phyloP scores from a whole-genome alignment of 2,329 filamentous ascomycete genomes.

The Trichoderma atrobrunneum region DNA sequence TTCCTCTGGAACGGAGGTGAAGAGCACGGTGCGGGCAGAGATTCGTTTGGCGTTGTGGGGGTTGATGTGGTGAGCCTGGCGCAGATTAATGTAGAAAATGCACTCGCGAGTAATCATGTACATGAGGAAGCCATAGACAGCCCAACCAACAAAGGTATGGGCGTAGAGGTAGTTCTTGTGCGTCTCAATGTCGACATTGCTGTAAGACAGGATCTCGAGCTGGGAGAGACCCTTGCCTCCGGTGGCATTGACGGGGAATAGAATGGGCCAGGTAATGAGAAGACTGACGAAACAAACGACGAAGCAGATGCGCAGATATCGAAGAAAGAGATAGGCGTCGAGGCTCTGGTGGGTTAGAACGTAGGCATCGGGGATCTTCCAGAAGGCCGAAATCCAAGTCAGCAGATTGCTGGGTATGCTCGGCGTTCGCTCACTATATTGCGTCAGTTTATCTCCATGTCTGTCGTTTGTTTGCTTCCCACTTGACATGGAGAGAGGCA shows the following conservation, averaged over 20 bases:
- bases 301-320: conserved; percentile 74
- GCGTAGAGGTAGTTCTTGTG: conserved; percentile 69
- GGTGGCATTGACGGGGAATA: conserved; percentile 81
- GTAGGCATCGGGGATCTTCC: conserved; percentile 68
- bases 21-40: conserved; percentile 89
- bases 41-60: conserved; percentile 79
- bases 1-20: conserved; percentile 76
- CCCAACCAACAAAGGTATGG: conserved; percentile 75
- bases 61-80: conserved; percentile 89
- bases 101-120: conserved; percentile 86
- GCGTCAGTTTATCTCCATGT: conserved; percentile 20
- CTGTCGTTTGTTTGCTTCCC: background rate
- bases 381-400: conserved; percentile 62
- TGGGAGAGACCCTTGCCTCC: conserved; percentile 65
- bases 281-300: conserved; percentile 78
- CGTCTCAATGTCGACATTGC: conserved; percentile 47
- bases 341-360: conserved; percentile 83
- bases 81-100: conserved; percentile 89
- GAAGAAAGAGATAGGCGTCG: conserved; percentile 84
- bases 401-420: conserved; percentile 55
- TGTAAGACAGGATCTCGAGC: conserved; percentile 50
- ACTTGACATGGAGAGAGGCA: background rate
- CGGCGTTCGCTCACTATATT: conserved; percentile 52
- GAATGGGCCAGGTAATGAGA: conserved; percentile 78
- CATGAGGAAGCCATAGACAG: conserved; percentile 84